Evolutionary conservation across 2,329 filamentous ascomycete genomes (phyloP), one percentile per base, ranked within the genome.

Genomic region (Cladosporium sp.): DNA sequence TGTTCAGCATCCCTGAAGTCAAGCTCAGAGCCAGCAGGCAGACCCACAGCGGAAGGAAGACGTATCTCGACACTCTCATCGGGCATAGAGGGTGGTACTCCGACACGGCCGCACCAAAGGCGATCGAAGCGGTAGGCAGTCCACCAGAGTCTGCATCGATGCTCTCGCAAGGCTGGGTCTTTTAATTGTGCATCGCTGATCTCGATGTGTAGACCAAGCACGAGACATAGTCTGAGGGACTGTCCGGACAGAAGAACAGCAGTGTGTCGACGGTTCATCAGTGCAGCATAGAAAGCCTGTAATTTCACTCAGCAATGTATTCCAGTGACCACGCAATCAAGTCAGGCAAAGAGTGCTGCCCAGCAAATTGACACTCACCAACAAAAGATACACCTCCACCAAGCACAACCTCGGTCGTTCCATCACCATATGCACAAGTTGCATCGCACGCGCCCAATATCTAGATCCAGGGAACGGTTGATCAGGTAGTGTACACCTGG

Each of bases 151-250:
- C 76, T 70, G 48, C 69, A 73, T 25, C 76, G 68, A 53, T 77
- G 75, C 60, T 78, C 74, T 64, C 74, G 70, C 18, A 72, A 67
- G 1, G 64, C 67, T 51, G 68, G 72, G 54, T 83, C 79, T 18
- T 72, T 74, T 1, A 82, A 71, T n/a, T 82, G 78, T 3, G 74
- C 75, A 34, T 80, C 74, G 18, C 75, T 71, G 28, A 79, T 76
- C 54, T 76, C 77, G 21, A 77, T 70, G 30, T 83, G 78, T 2
- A 83, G 70, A 8, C 81, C 81, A 72, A 83, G 81, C 3, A 82
- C 76, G 0, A 82, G 72, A 1, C 76, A 76, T 0, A 80, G 67
- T 5, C 82, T 77, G 1, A 84, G 75, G 0, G 82, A 82, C 0
- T 78, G 79, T 21, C 82, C 79, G 0, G 82, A 79, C 4, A 82